Percentiles rank a stretch among this genome's conserved stretches.
These are phyloP conservation scores for grape (Vitis vinifera) DNA, from an alignment of 164 flowering plant genomes.

Conservation along the genomic window DNA sequence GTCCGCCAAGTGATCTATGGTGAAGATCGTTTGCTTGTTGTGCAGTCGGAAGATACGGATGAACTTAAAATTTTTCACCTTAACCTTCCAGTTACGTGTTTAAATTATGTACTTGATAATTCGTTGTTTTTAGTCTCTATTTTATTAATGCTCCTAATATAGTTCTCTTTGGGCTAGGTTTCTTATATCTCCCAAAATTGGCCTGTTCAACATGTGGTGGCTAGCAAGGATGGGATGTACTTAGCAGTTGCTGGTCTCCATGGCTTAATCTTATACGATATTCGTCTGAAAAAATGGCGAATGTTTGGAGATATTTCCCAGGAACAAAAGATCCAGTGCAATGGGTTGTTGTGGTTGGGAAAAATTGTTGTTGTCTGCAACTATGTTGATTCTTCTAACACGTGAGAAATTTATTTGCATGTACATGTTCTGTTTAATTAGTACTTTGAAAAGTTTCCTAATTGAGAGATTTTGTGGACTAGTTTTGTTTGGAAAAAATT, in stretches of 20 bases:
- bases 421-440: constrained; percentile 3
- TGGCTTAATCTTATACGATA: constrained; percentile 87
- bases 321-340: constrained; percentile 92
- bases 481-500: too few species aligned
- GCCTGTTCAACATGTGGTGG: constrained; percentile 93
- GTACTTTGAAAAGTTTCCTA: background rate
- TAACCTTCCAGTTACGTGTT: constrained; percentile 89
- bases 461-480: too few species aligned
- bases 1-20: constrained; percentile 91
- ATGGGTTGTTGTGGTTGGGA: constrained; percentile 95
- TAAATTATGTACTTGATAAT: background rate
- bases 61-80: constrained; percentile 86
- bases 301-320: constrained; percentile 95
- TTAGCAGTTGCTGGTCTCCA: constrained; percentile 95
- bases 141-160: constrained; percentile 16
- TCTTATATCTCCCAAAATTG: constrained; percentile 96
- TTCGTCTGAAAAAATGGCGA: constrained; percentile 85
- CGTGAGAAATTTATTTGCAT: constrained; percentile 47
- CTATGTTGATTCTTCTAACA: constrained; percentile 74
- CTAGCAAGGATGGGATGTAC: constrained; percentile 94
- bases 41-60: constrained; percentile 92
- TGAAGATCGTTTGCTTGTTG: constrained; percentile 89
- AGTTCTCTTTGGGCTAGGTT: constrained; percentile 46
- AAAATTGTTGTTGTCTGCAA: constrained; percentile 96
- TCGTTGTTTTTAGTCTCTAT: background rate